These are phyloP conservation scores for Tubosaeta sp. DNA, from an alignment of 768 basidiomycete genomes.

Conservation along the genomic window DNA sequence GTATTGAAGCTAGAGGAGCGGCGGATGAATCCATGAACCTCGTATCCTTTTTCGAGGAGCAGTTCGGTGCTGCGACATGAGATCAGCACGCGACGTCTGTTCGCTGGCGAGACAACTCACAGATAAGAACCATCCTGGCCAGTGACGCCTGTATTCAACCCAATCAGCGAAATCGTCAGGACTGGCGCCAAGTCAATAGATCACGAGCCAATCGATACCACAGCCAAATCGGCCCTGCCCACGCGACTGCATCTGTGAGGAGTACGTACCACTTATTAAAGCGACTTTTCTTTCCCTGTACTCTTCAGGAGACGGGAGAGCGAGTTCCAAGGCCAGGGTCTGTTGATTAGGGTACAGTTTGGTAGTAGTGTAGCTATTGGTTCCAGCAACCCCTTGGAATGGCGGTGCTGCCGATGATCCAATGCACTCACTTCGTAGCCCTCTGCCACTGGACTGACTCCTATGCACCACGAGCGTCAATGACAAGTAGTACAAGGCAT, in stretches of 20 bases:
- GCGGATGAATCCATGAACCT: slow-evolving; percentile 94
- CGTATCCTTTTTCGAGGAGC: slow-evolving; percentile 81
- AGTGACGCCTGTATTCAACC: slow-evolving; percentile 66
- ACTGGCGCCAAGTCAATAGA: not conserved
- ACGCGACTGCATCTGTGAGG: slow-evolving; percentile 3
- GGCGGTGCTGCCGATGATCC: no score
- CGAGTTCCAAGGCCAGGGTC: no score
- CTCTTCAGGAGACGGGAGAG: slow-evolving; percentile 71
- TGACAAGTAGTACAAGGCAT: no score
- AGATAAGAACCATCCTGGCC: slow-evolving; percentile 97
- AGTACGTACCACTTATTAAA: slow-evolving; percentile 73
- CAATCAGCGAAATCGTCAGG: slow-evolving; percentile 8
- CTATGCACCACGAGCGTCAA: no score
- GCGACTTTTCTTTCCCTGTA: slow-evolving; percentile 92
- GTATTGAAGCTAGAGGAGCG: slow-evolving; percentile 99
- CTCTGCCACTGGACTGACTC: no score
- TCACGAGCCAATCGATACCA: slow-evolving; percentile 1
- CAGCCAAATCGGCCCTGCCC: not conserved
- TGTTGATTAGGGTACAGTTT: no score
- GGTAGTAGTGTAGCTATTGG: no score
- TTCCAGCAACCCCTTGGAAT: no score
- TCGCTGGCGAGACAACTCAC: slow-evolving; percentile 40
- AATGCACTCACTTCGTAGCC: no score
- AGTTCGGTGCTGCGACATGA: slow-evolving; percentile 63
- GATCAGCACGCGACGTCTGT: slow-evolving; percentile 4